Conservation (phyloP, 768 basidiomycete species). For the Pleurotus salmoneostramineus region DNA sequence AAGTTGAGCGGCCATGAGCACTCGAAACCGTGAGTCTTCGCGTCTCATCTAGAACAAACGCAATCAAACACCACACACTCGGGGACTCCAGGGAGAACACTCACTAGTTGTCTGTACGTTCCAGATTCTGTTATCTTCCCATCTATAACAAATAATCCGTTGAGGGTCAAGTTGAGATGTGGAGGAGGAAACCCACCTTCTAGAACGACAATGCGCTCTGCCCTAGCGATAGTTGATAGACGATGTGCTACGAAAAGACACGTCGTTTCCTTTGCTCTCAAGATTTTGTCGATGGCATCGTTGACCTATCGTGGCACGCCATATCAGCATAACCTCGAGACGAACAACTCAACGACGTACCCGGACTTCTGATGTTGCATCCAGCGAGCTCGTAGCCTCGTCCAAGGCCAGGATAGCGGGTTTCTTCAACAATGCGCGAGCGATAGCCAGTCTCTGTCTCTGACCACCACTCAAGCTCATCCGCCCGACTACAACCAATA, state of each 20-base stretch:
- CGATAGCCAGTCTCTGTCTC: conserved; percentile 77
- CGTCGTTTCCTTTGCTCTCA: conserved; percentile 75
- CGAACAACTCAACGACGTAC: conserved; percentile 31
- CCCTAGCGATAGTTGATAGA: conserved; percentile 84
- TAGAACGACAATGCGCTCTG: conserved; percentile 86
- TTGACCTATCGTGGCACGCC: conserved; percentile 52
- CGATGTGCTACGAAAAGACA: conserved; percentile 89
- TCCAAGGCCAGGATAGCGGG: conserved; percentile 87
- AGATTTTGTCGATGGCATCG: conserved; percentile 86
- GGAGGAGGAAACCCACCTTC: conserved; percentile 49
- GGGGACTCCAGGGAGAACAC: conserved; percentile 14
- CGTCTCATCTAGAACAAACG: conserved; percentile 46
- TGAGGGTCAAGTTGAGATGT: neutral
- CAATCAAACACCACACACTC: neutral
- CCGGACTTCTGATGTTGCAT: conserved; percentile 84
- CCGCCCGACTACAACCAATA: conserved; percentile 48
- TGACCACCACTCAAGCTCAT: conserved; percentile 76
- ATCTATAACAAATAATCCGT: conserved; percentile 30
- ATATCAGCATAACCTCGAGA: neutral
- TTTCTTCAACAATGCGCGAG: conserved; percentile 83
- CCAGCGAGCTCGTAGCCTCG: conserved; percentile 86
- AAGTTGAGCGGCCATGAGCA: conserved; percentile 88
- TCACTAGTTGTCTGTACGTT: conserved; percentile 72
- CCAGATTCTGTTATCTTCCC: conserved; percentile 82
- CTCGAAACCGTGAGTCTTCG: conserved; percentile 75